Base-by-base conservation (phyloP, 345 rosid genomes). In the Salix arbutifolia region DNA sequence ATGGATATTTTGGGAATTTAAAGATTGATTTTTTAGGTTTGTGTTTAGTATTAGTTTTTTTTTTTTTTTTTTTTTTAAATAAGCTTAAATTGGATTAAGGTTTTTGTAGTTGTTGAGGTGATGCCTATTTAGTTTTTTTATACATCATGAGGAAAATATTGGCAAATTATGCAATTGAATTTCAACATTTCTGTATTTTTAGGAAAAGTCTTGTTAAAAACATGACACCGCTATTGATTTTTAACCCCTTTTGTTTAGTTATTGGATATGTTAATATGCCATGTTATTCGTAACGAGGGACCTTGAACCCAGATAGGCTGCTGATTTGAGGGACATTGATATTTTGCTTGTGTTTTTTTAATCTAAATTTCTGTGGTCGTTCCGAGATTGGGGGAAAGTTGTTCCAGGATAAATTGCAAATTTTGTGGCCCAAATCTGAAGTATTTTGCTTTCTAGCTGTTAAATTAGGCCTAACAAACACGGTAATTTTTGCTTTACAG, bases 401-500 rank as follows among this genome's bases (percentile, higher is more conserved):
- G 14, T 9, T 58, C 28, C 28, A 23, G 6, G 13, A 58, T 58
- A 58, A n/a, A 58, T 67, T 67, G 50, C 71, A n/a, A 67, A 38
- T 38, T 38, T 67, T 21, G 46, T 21, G 18, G 11, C 23, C 48
- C 48, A 67, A 19, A 16, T 67, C 5, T 52, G 62, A 31, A 33
- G 74, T 71, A 33, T 12, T 44, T 25, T 72, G 31, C 75, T 35
- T 12, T 35, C 62, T 58, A 37, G 60, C 16, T 64, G 21, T 12
- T 21, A n/a, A 25, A n/a, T 4, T 4, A 58, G 28, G 11, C 64
- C 71, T 67, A 21, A 23, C 66, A 16, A 40, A 18, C 37, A 58
- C 31, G 65, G 66, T 46, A 4, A 18, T 71, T 2, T 56, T 81
- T 17, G 81, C 48, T 74, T 72, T 87, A 85, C 93, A 96, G 98